Base-by-base conservation (phyloP, 2,329 filamentous ascomycete species). In the Dactylellina parvicollis region DNA sequence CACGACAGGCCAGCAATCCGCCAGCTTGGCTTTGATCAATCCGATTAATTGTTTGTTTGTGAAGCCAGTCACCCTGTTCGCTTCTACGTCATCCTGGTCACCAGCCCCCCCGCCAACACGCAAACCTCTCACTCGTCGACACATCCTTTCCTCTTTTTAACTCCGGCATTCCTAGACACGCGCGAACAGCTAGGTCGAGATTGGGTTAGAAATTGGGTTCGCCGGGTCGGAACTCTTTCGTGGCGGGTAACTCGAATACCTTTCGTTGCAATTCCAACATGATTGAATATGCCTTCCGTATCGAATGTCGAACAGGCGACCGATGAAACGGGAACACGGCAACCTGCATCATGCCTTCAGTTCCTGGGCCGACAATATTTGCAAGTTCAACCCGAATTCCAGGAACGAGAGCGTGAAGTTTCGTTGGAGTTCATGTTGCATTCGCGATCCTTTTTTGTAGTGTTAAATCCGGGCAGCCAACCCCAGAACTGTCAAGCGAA, bases 51-150 rank as follows among this genome's bases (percentile, higher is more conserved):
- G 18, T 10, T 49, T 54, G 49, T 54, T 36, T 38, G 30, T 5
- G 22, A 28, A 20, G 8, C n/a, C n/a, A n/a, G 22, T 12, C 2
- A 18, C 10, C 42, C 57, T 46, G 40, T 44, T 42, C 26, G 32
- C 20, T 38, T 54, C 14, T 60, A 69, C 64, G 64, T 69, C 64
- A 69, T 69, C 64, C 55, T 47, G 64, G 50, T 54, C 47, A 40
- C 54, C 47, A 44, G 47, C 54, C 52, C 42, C 52, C 42, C 44
- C 16, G 38, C 28, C 10, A 38, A 16, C 38, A 55, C 49, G 28
- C 14, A 22, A 36, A 34, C 38, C 42, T 34, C 26, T 32, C 30
- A 22, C 49, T 38, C 34, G 30, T 47, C 28, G 42, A 49, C 61
- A 56, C 50, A 65, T 65, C 60, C 22, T 14, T 65, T 56, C 60